Percentiles rank a stretch among this genome's conserved stretches.
Evolutionary conservation across 805 yeast genomes (phyloP).

Genomic region (Sugiyamaella boreocaroliniensis): DNA sequence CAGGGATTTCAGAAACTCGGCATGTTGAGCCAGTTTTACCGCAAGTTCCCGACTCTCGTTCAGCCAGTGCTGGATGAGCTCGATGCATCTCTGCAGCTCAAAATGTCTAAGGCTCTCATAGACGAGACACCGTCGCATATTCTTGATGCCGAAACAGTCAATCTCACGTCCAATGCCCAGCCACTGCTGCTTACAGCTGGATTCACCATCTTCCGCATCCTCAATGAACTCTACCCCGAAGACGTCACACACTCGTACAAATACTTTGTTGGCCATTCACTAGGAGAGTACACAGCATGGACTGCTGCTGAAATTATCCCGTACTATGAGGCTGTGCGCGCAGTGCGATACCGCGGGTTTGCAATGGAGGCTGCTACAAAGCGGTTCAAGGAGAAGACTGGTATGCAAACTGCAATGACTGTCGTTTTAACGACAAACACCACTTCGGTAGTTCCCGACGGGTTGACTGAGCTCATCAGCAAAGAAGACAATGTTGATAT

Average conservation of each 20-base stretch:
- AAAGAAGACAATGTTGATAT: conserved; percentile 27
- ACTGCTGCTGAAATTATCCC: conserved; percentile 34
- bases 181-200: conserved; percentile 46
- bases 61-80: conserved; percentile 25
- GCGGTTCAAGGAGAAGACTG: neutral
- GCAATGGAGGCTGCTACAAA: conserved; percentile 38
- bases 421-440: conserved; percentile 5
- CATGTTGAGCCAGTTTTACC: conserved; percentile 21
- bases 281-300: conserved; percentile 46
- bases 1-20: conserved; percentile 34
- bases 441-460: neutral
- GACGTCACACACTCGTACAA: conserved; percentile 13
- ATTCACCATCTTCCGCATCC: conserved; percentile 27
- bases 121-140: conserved; percentile 6
- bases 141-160: conserved; percentile 17
- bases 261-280: conserved; percentile 42
- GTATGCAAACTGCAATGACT: conserved; percentile 11
- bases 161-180: conserved; percentile 44
- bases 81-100: conserved; percentile 23
- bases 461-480: neutral
- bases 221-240: conserved; percentile 11
- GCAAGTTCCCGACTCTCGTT: conserved; percentile 20
- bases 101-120: conserved; percentile 17
- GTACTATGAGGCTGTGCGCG: conserved; percentile 33
- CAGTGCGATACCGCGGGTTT: conserved; percentile 41